Evolutionary conservation across 2,329 filamentous ascomycete genomes (phyloP).

Genomic region (Calonectria montana): DNA sequence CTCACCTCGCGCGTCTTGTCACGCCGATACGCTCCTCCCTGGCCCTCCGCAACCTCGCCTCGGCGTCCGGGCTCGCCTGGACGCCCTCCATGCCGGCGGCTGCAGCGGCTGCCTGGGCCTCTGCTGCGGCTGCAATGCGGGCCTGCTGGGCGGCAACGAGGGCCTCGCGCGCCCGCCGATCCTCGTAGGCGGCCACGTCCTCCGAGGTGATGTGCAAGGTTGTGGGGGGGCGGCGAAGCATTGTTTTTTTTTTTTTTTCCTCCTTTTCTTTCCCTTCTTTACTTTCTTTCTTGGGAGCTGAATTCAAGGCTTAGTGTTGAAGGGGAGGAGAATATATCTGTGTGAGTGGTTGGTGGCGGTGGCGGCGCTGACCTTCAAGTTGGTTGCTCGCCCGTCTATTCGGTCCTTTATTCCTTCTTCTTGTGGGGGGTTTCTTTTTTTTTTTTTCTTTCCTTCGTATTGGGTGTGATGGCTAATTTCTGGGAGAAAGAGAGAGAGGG

Average conservation of each 20-base stretch:
- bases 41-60: conserved; percentile 42
- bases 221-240: conserved; percentile 77
- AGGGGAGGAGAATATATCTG: background rate
- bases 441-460: background rate
- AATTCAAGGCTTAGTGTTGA: no score
- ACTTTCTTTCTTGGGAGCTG: background rate
- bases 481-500: background rate
- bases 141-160: conserved; percentile 48
- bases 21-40: conserved; percentile 55
- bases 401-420: background rate
- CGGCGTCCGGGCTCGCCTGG: conserved; percentile 41
- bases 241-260: conserved; percentile 43
- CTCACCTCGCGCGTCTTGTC: conserved; percentile 32
- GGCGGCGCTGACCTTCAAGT: background rate
- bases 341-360: background rate
- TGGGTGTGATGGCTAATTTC: background rate
- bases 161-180: conserved; percentile 62
- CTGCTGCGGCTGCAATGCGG: conserved; percentile 39
- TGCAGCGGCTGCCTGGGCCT: conserved; percentile 29
- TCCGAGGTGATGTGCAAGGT: conserved; percentile 75
- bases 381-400: background rate
- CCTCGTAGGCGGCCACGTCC: conserved; percentile 78
- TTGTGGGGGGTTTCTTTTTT: no score
- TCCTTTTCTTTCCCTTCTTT: background rate
- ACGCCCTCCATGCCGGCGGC: conserved; percentile 45